Evolutionary conservation across 495 filamentous ascomycete species (phyloP), one percentile per base, ranked within the genome.

Genomic region (Aspergillus carlsbadensis): DNA sequence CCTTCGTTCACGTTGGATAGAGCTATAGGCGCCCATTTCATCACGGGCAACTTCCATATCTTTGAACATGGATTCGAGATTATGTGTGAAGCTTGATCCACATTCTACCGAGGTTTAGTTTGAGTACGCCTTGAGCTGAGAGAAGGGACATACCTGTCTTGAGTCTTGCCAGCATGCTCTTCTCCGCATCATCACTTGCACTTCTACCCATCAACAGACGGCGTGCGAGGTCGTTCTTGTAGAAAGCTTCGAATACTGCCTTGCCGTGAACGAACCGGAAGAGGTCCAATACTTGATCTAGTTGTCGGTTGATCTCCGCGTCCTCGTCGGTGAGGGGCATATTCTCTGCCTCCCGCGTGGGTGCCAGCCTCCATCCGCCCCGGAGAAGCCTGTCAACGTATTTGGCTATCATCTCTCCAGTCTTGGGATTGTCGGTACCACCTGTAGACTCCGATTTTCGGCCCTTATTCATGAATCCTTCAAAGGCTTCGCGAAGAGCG

Each of bases 31-130:
- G 5, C 69, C 54, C 79, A 96, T 91, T 63, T 95, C 91, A 55
- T 96, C 92, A 33, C 85, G 83, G 11, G 87, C 88, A 49, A 97
- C 79, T 58, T 96, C 92, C 70, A 97, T 89, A 64, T 99, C 94
- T 65, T 96, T 96, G 77, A 99, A 98, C 94, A 99, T 99, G 33
- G 91, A 88, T 70, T 99, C 94, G 2, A 99, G 80, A 63, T 99
- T 98, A 62, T 96, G 90, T 1, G 95, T 98, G 66, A 98, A 98
- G 59, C 80, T 86, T 3, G 89, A 86, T 22, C 95, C 95, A 67
- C 94, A 98, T 75, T 98, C 93, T 85, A 53, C 2, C 6, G 22
- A 18, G 26, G 18, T 24, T 63, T 48, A 66, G 57, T 24, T 18
- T 37, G 17, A 22, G 29, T 21, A 31, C 15, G 4, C 8, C 22